These are phyloP conservation scores for Starmerella stellata DNA, from an alignment of 805 yeast genomes.

Conservation along the genomic window DNA sequence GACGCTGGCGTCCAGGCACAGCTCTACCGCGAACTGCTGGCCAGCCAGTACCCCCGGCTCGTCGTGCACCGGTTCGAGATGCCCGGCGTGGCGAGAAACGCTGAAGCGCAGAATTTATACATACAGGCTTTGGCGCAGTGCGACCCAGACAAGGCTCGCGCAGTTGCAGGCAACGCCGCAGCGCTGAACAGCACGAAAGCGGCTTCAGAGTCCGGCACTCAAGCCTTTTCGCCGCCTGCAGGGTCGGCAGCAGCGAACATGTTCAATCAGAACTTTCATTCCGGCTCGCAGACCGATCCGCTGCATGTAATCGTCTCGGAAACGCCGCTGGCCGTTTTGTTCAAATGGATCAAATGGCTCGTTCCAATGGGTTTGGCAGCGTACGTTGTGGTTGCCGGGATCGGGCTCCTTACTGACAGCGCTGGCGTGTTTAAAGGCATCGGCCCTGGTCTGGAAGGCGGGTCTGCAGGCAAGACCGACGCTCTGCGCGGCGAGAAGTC, in stretches of 20 bases:
- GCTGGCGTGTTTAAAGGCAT: conserved; percentile 54
- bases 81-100: conserved; percentile 72
- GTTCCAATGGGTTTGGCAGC: conserved; percentile 63
- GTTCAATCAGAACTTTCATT: neutral
- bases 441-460: conserved; percentile 20
- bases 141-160: conserved; percentile 28
- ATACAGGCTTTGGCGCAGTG: conserved; percentile 45
- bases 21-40: conserved; percentile 57
- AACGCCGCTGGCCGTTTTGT: conserved; percentile 53
- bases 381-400: conserved; percentile 63
- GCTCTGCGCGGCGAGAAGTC: conserved; percentile 75
- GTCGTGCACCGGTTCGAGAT: conserved; percentile 90
- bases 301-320: conserved; percentile 87
- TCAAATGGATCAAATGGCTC: conserved; percentile 80
- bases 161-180: conserved; percentile 9
- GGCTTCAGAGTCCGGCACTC: conserved; percentile 1
- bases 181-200: conserved; percentile 4
- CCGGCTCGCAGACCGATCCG: conserved; percentile 41
- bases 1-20: conserved; percentile 64
- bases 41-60: conserved; percentile 81
- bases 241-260: neutral
- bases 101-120: conserved; percentile 63
- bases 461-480: conserved; percentile 38
- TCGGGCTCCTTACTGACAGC: conserved; percentile 63
- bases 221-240: conserved; percentile 1